A percentile compares a stretch with the other conserved stretches of the same genome.
These are phyloP conservation scores for Physaria fendleri DNA, from an alignment of 345 rosid species.

Conservation along the genomic window DNA sequence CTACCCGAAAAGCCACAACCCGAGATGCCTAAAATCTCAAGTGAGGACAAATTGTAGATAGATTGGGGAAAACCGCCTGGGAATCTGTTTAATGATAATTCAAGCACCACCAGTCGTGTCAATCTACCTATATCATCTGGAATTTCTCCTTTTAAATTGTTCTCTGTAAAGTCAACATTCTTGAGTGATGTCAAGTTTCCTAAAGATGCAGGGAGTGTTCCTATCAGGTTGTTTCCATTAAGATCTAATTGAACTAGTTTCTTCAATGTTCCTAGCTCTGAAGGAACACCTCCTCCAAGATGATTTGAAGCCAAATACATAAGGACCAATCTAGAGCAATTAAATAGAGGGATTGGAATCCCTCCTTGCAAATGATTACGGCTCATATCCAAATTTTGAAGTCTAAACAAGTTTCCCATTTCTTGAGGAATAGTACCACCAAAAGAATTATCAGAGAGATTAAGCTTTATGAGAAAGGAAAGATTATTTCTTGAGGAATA, in stretches of 20 bases:
- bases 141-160: neutral
- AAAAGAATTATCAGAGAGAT: neutral
- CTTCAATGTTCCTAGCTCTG: neutral
- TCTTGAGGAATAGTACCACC: neutral
- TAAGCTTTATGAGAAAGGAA: neutral
- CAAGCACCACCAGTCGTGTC: rapidly evolving
- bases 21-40: rapidly evolving
- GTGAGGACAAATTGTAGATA: too few species aligned
- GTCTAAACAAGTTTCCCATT: neutral
- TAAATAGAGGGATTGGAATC: neutral
- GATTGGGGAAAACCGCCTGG: neutral
- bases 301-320: neutral
- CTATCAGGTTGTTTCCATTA: neutral
- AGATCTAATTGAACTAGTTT: neutral
- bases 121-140: neutral
- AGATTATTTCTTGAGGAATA: neutral
- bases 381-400: neutral
- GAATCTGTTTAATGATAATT: neutral
- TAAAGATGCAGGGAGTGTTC: neutral
- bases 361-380: neutral
- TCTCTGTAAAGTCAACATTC: rapidly evolving
- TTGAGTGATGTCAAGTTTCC: neutral
- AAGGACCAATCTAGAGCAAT: slow-evolving; percentile 1
- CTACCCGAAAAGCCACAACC: neutral
- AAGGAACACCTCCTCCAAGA: neutral